Base-by-base conservation (phyloP, 192 early-diverging fungal species). In the Spizellomyces sp. region DNA sequence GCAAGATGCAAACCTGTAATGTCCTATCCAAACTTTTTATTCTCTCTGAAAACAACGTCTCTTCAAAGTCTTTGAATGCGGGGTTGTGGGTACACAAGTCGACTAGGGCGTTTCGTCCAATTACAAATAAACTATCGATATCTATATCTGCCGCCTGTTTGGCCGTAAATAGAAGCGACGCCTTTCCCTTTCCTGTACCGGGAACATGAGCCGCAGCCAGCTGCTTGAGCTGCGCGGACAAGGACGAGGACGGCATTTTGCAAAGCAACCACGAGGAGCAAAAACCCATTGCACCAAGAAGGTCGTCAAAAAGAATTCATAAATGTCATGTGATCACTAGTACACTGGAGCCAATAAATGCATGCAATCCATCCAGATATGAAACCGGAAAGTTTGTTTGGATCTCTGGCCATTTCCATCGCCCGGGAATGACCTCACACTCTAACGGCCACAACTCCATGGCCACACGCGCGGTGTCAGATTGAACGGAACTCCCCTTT, bases 121-220 rank as follows among this genome's bases (percentile, higher is more conserved):
- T 89, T 55, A 88, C 87, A 70, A 90, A 94, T 63, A 98, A 88
- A 44, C 91, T 91, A 64, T 96, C 93, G 60, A 83, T 79, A 79
- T 96, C 94, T 64, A 94, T 86, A 70, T 97, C 92, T 5, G 94
- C 92, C 3, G 96, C 96, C 77, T 91, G 84, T 76, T 87, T 88
- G 0, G 86, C 80, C 55, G 90, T 86, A 52, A 95, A 97, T 61
- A 97, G 77, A 58, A 93, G 90, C 41, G 95, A 95, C 21, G 91
- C 85, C 43, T 83, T 83, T 55, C 82, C 82, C 71, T 83, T 90
- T 42, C 85, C 80, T 15, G 85, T 73, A 9, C 52, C 73, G 14
- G 69, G 70, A 9, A 67, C 63, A 59, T 55, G 63, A n/a, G 66
- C 56, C 15, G 44, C 59, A 9, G 60, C 67, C 5, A 76, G 67